A percentile compares a stretch with the other conserved stretches of the same genome.
phyloP scores from a whole-genome alignment of 1,139 yeast genomes.

The Zygoascus hellenicus region DNA sequence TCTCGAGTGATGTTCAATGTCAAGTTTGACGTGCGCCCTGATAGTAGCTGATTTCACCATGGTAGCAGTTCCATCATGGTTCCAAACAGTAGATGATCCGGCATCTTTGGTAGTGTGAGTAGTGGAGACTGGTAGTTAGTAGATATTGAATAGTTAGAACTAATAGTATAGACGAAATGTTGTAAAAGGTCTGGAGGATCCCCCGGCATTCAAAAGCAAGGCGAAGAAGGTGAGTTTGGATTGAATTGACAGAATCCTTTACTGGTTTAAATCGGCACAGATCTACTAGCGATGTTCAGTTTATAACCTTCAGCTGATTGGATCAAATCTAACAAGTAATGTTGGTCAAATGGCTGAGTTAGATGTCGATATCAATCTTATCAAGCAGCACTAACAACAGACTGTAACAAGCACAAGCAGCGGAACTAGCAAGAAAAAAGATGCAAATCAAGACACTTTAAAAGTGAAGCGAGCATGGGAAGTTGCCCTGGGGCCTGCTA shows the following conservation, averaged over 20 bases:
- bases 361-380: background rate
- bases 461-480: slow-evolving; percentile 71
- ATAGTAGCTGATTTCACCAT: background rate
- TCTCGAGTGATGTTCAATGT: no score
- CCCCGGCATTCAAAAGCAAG: slow-evolving; percentile 9
- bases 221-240: slow-evolving; percentile 4
- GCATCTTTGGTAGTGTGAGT: slow-evolving; percentile 7
- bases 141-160: background rate
- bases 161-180: slow-evolving; percentile 3
- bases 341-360: no score
- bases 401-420: background rate
- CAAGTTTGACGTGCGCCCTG: no score
- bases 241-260: no score
- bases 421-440: background rate
- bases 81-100: slow-evolving; percentile 6
- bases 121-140: background rate
- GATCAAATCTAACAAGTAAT: no score
- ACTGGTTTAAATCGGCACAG: no score
- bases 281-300: no score
- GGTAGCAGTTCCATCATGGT: slow-evolving; percentile 8
- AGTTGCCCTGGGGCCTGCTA: slow-evolving; percentile 75
- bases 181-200: background rate
- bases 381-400: no score
- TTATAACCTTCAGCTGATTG: no score
- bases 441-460: slow-evolving; percentile 20